Conservation (phyloP, 495 filamentous ascomycete species). For the Lasiosphaeria ovina region DNA sequence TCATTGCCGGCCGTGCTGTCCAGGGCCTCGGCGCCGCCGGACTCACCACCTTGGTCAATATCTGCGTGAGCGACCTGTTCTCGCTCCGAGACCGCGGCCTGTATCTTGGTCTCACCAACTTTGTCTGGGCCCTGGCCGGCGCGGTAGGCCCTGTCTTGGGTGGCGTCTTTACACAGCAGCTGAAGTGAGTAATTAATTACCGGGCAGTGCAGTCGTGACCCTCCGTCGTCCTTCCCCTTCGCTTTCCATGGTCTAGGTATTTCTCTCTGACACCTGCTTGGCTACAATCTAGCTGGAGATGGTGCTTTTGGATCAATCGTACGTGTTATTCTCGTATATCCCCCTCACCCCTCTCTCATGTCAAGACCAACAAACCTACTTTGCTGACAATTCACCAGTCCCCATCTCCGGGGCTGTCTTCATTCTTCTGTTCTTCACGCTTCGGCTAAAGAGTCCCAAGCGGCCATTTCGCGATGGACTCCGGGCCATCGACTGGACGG, state of each 20-base stretch:
- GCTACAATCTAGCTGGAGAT: conserved; percentile 42
- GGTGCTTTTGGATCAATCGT: conserved; percentile 70
- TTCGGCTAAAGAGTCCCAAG: conserved; percentile 67
- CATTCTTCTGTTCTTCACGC: conserved; percentile 62
- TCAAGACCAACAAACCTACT: too few relatives aligned
- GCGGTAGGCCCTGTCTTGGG: conserved; percentile 60
- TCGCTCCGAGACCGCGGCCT: conserved; percentile 60
- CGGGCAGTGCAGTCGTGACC: too few relatives aligned
- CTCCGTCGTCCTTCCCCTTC: background rate
- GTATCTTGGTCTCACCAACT: conserved; percentile 43
- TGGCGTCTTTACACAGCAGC: conserved; percentile 52
- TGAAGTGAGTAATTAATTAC: conserved; percentile 16
- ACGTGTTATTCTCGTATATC: background rate
- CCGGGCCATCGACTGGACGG: conserved; percentile 70
- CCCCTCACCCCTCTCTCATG: too few relatives aligned
- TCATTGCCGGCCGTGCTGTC: conserved; percentile 68
- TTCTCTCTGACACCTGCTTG: background rate
- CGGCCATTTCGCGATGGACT: conserved; percentile 66
- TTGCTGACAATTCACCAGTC: conserved; percentile 27
- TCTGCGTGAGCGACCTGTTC: conserved; percentile 73
- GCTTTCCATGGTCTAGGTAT: background rate
- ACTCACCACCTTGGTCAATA: conserved; percentile 71
- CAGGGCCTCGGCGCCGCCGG: conserved; percentile 79
- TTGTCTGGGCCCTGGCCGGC: conserved; percentile 51
- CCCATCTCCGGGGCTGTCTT: conserved; percentile 66